These are phyloP conservation scores for Helenozyma baotianmanensis DNA, from an alignment of 805 yeast genomes.

Conservation along the genomic window DNA sequence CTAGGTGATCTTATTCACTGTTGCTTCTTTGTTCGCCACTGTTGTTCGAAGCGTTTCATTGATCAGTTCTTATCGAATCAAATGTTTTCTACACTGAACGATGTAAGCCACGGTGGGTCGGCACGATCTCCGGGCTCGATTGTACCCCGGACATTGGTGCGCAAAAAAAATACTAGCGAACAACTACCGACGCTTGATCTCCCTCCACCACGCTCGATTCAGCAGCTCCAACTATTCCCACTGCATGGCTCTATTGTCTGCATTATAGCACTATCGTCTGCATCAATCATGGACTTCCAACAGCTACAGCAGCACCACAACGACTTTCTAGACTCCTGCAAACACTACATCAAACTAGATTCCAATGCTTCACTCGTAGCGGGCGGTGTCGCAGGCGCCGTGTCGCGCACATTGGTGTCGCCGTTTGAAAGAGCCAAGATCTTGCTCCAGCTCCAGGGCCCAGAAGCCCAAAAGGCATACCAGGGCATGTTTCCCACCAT, in stretches of 20 bases:
- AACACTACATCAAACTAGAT: conserved; percentile 37
- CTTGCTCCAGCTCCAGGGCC: conserved; percentile 81
- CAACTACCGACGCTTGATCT: no score
- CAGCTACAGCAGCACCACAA: not conserved
- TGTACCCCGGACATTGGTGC: conserved; percentile 1
- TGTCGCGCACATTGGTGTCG: conserved; percentile 86
- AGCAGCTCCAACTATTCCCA: no score
- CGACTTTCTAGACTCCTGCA: conserved; percentile 5
- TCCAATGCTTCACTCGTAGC: conserved; percentile 60
- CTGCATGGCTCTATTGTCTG: no score
- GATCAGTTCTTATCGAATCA: no score
- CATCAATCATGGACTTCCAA: not conserved
- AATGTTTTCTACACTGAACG: no score
- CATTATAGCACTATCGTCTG: not conserved
- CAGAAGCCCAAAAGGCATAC: conserved; percentile 43
- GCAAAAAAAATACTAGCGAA: not conserved
- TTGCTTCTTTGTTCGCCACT: no score
- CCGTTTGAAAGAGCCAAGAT: conserved; percentile 95
- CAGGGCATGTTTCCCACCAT: conserved; percentile 77
- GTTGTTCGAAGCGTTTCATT: no score
- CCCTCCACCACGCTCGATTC: no score
- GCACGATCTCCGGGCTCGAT: no score
- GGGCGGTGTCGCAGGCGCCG: conserved; percentile 76
- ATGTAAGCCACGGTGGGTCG: no score
- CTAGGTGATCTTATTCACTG: no score